Evolutionary conservation across 1,284 basidiomycete species (phyloP).

Genomic region (Tylopilus orsonianus): DNA sequence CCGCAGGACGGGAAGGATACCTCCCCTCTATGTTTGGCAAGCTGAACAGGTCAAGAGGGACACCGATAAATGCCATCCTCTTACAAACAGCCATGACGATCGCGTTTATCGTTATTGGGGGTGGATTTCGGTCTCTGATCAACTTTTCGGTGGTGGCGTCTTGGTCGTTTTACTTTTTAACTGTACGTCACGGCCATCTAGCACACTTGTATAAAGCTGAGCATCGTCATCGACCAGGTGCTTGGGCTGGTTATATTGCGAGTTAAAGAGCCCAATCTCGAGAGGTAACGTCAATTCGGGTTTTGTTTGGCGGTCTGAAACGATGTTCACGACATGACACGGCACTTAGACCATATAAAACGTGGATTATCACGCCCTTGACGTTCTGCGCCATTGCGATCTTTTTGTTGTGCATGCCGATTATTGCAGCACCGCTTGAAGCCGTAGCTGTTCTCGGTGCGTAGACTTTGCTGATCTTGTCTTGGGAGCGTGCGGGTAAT

Average conservation of each 20-base stretch:
- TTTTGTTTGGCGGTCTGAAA: not conserved
- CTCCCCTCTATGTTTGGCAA: conserved; percentile 81
- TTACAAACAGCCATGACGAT: conserved; percentile 76
- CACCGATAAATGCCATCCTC: conserved; percentile 83
- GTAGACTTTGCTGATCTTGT: conserved; percentile 23
- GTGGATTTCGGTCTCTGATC: conserved; percentile 84
- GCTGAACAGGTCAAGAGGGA: conserved; percentile 70
- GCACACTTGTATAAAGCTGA: not conserved
- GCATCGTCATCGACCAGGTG: conserved; percentile 48
- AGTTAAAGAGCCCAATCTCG: conserved; percentile 87
- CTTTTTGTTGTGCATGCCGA: conserved; percentile 93
- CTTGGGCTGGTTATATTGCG: conserved; percentile 86
- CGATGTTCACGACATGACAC: not conserved
- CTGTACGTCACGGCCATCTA: conserved; percentile 49
- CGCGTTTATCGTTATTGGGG: conserved; percentile 79
- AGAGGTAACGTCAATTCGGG: conserved; percentile 51
- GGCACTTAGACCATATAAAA: conserved; percentile 84
- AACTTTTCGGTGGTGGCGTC: conserved; percentile 87
- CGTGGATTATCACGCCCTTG: conserved; percentile 89
- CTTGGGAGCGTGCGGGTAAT: not conserved
- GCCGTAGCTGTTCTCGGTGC: conserved; percentile 83
- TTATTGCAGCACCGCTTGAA: conserved; percentile 90
- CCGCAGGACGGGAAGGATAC: conserved; percentile 86
- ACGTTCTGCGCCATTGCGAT: conserved; percentile 90
- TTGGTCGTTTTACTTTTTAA: conserved; percentile 92